These are phyloP conservation scores for Corchorus olitorius DNA, from an alignment of 345 rosid species.

Conservation along the genomic window DNA sequence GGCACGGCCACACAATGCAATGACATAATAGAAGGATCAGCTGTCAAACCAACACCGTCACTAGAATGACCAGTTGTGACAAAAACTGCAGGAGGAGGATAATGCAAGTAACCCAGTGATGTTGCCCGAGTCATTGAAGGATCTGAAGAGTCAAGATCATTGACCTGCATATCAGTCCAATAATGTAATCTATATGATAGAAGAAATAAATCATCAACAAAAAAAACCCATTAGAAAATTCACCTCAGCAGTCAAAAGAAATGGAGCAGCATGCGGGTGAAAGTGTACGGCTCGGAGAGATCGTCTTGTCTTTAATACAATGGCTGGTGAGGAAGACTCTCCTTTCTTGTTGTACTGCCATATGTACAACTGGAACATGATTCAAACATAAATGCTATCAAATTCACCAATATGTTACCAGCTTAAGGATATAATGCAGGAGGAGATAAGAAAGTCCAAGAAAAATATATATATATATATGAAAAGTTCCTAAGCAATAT, in stretches of 20 bases:
- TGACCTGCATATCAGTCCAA: slow-evolving; percentile 76
- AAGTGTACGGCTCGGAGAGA: slow-evolving; percentile 87
- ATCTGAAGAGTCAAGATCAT: slow-evolving; percentile 86
- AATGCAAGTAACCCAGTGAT: slow-evolving; percentile 65
- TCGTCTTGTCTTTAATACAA: slow-evolving; percentile 74
- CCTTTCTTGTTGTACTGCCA: slow-evolving; percentile 71
- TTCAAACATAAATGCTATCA: slow-evolving; percentile 17
- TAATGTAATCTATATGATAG: slow-evolving; percentile 42
- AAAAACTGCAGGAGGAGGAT: slow-evolving; percentile 75
- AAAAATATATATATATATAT: not conserved
- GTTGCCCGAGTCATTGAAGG: slow-evolving; percentile 71
- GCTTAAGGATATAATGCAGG: slow-evolving; percentile 14
- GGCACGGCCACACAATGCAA: slow-evolving; percentile 56
- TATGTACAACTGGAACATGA: slow-evolving; percentile 56
- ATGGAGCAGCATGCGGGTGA: slow-evolving; percentile 78
- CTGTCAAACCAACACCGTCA: slow-evolving; percentile 43
- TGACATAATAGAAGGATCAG: slow-evolving; percentile 61
- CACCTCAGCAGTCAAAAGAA: slow-evolving; percentile 91
- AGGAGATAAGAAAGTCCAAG: slow-evolving; percentile 13
- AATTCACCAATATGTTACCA: slow-evolving; percentile 16
- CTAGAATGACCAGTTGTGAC: slow-evolving; percentile 56
- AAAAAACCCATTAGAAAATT: slow-evolving; percentile 34
- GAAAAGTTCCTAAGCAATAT: slow-evolving; percentile 13
- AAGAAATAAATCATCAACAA: slow-evolving; percentile 23
- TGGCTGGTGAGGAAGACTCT: slow-evolving; percentile 60